Evolutionary conservation across 768 basidiomycete species (phyloP).

Genomic region (Suillus variegatus): DNA sequence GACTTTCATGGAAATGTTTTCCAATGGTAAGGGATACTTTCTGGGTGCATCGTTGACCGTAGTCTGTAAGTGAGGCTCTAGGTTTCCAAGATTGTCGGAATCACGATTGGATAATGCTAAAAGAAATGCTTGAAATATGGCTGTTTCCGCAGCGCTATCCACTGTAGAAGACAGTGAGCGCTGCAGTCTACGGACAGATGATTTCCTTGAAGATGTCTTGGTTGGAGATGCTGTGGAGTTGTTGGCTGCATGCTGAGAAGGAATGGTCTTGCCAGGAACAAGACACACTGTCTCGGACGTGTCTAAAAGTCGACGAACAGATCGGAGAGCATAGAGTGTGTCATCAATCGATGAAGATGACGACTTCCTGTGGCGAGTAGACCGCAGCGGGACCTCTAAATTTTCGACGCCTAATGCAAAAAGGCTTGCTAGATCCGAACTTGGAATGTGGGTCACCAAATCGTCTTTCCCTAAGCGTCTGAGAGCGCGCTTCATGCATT

Average conservation of each 20-base stretch:
- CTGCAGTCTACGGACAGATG: background rate
- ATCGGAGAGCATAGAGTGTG: background rate
- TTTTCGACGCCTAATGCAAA: background rate
- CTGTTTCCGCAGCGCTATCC: background rate
- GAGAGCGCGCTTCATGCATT: background rate
- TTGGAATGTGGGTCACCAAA: background rate
- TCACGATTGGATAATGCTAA: background rate
- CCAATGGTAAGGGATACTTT: background rate
- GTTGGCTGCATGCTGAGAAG: background rate
- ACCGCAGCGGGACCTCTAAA: background rate
- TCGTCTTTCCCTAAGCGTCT: background rate
- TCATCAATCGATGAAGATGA: background rate
- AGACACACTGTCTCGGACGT: background rate
- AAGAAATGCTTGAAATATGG: background rate
- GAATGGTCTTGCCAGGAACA: background rate
- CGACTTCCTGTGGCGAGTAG: background rate
- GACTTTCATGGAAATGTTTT: constrained; percentile 20
- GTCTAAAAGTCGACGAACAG: background rate
- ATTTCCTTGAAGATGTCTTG: background rate
- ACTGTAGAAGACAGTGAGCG: background rate
- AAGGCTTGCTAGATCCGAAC: background rate
- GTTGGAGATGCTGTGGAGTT: background rate
- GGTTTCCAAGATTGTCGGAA: background rate
- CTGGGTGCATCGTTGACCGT: background rate
- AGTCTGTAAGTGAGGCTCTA: background rate